These are phyloP conservation scores for Zygoascus bituminiphila DNA, from an alignment of 805 yeast species.

Conservation along the genomic window DNA sequence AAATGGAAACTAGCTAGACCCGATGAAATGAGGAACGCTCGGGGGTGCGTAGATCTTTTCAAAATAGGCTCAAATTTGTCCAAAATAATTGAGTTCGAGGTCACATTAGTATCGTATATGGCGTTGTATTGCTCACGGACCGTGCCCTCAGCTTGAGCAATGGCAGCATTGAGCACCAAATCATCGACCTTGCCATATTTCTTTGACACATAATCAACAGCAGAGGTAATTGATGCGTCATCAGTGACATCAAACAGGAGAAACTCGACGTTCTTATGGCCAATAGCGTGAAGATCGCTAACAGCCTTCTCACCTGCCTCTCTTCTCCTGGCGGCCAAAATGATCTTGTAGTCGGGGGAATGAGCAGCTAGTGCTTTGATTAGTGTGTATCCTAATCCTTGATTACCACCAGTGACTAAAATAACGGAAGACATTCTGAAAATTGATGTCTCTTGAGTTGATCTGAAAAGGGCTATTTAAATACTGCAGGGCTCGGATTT, in stretches of 20 bases:
- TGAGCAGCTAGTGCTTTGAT: neutral
- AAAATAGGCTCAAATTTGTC: neutral
- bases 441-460: no score
- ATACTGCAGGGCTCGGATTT: no score
- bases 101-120: conserved; percentile 1
- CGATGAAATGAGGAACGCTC: neutral
- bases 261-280: neutral
- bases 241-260: neutral
- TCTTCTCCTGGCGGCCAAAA: neutral
- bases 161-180: conserved; percentile 1
- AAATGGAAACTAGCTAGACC: neutral
- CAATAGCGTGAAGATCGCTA: neutral
- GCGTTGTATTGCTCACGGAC: neutral
- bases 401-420: conserved; percentile 4
- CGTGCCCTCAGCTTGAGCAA: neutral
- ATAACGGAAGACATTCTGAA: no score
- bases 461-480: no score
- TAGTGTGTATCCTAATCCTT: neutral
- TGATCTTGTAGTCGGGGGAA: neutral
- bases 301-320: neutral
- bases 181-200: conserved; percentile 1
- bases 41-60: neutral
- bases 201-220: neutral
- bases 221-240: neutral
- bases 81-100: neutral